phyloP scores from a whole-genome alignment of 441 rosid genomes.

The Bocquillonia castaneifolia region DNA sequence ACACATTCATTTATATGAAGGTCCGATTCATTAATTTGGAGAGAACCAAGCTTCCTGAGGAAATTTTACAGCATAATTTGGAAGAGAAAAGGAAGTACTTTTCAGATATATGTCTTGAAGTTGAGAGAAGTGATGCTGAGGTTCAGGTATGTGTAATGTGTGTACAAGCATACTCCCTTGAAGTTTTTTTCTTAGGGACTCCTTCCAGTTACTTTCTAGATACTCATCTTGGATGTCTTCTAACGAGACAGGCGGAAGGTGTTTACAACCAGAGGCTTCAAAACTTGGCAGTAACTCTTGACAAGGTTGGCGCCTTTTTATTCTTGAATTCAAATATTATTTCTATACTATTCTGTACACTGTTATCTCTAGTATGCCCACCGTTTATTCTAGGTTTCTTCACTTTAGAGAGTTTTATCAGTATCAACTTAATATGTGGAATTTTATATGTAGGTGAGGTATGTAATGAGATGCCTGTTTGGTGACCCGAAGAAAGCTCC shows the following conservation, averaged over 20 bases:
- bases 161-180: neutral
- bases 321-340: neutral
- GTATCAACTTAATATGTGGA: neutral
- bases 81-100: constrained; percentile 89
- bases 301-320: constrained; percentile 58
- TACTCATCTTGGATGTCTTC: constrained; percentile 23
- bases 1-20: constrained; percentile 41
- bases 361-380: neutral
- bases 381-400: neutral
- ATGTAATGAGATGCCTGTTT: constrained; percentile 87
- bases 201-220: constrained; percentile 16
- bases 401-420: neutral
- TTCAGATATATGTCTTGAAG: constrained; percentile 68
- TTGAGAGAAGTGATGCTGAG: constrained; percentile 97
- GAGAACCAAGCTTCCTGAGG: constrained; percentile 94
- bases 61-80: constrained; percentile 84
- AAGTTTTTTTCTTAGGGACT: neutral
- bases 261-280: constrained; percentile 99
- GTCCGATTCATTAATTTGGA: constrained; percentile 95
- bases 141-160: constrained; percentile 64
- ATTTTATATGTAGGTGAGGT: constrained; percentile 66
- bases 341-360: neutral
- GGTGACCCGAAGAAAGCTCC: constrained; percentile 96
- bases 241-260: constrained; percentile 83
- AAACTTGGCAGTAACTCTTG: constrained; percentile 95